These are phyloP conservation scores for Venustampulla echinocandica DNA, from an alignment of 495 filamentous ascomycete genomes.

Conservation along the genomic window DNA sequence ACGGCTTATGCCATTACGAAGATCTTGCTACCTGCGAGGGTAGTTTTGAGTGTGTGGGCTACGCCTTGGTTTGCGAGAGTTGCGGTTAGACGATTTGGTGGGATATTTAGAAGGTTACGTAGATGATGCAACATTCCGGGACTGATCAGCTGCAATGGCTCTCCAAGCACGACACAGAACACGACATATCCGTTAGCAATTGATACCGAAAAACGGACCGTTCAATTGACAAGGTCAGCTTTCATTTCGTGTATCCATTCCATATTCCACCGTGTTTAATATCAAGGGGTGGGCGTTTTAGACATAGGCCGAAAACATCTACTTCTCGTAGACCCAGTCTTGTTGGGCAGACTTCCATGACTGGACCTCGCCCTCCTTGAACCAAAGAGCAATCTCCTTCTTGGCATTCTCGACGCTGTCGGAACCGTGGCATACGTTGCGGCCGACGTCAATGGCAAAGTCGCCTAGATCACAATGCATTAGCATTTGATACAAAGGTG, in stretches of 20 bases:
- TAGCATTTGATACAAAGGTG: neutral
- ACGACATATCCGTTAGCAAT: too few relatives aligned
- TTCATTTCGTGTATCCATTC: neutral
- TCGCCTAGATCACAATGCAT: slow-evolving; percentile 24
- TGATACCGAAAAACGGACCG: too few relatives aligned
- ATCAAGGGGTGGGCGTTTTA: neutral
- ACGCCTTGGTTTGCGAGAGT: slow-evolving; percentile 89
- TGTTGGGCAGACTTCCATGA: slow-evolving; percentile 69
- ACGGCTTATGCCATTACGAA: slow-evolving; percentile 88
- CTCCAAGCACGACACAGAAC: too few relatives aligned
- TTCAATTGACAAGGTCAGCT: neutral
- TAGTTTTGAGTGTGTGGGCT: slow-evolving; percentile 71
- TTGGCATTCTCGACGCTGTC: slow-evolving; percentile 96
- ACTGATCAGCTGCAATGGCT: neutral
- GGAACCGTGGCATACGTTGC: slow-evolving; percentile 99
- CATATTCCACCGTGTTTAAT: neutral
- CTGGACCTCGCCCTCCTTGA: slow-evolving; percentile 74
- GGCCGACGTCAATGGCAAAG: slow-evolving; percentile 64
- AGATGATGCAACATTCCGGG: neutral
- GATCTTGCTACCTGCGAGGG: slow-evolving; percentile 63
- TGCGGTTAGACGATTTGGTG: slow-evolving; percentile 34
- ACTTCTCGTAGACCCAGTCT: slow-evolving; percentile 95
- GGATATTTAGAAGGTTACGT: slow-evolving; percentile 10
- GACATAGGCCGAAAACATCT: slow-evolving; percentile 9
- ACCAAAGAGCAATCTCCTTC: slow-evolving; percentile 99